Conservation (phyloP, 805 yeast genomes). For the Dipodascus geniculatus region DNA sequence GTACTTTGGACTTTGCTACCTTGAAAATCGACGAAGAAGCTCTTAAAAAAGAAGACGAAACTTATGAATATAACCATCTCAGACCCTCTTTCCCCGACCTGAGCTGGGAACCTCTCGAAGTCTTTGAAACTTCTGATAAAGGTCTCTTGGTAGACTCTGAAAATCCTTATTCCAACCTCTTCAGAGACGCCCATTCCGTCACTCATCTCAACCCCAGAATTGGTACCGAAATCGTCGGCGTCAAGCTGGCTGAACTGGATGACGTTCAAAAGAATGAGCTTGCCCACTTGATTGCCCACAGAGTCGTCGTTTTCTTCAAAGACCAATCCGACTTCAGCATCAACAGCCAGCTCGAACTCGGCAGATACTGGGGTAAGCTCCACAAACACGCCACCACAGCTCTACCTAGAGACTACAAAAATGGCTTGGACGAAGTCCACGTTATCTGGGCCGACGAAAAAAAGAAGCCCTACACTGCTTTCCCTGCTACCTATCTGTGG, state of each 20-base stretch:
- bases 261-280: constrained; percentile 36
- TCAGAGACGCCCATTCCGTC: constrained; percentile 19
- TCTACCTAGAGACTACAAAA: constrained; percentile 37
- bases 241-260: constrained; percentile 31
- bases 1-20: not conserved
- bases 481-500: constrained; percentile 32
- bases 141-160: constrained; percentile 22
- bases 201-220: constrained; percentile 52
- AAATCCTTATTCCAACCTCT: constrained; percentile 16
- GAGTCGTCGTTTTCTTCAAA: constrained; percentile 40
- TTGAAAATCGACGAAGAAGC: not conserved
- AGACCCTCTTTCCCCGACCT: constrained; percentile 24
- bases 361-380: constrained; percentile 54
- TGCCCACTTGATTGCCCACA: constrained; percentile 35
- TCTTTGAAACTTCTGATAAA: constrained; percentile 15
- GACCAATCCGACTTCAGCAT: constrained; percentile 48
- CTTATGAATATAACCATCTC: constrained; percentile 20
- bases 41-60: not conserved
- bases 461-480: constrained; percentile 19
- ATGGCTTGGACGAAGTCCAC: constrained; percentile 33
- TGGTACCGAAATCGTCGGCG: constrained; percentile 51
- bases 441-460: constrained; percentile 20
- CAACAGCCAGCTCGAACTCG: constrained; percentile 45
- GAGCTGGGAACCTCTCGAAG: constrained; percentile 21
- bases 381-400: constrained; percentile 37